Percentiles rank a stretch among this genome's conserved stretches.
These are phyloP conservation scores for Penicillium robsamsonii DNA, from an alignment of 495 filamentous ascomycete species.

Conservation along the genomic window DNA sequence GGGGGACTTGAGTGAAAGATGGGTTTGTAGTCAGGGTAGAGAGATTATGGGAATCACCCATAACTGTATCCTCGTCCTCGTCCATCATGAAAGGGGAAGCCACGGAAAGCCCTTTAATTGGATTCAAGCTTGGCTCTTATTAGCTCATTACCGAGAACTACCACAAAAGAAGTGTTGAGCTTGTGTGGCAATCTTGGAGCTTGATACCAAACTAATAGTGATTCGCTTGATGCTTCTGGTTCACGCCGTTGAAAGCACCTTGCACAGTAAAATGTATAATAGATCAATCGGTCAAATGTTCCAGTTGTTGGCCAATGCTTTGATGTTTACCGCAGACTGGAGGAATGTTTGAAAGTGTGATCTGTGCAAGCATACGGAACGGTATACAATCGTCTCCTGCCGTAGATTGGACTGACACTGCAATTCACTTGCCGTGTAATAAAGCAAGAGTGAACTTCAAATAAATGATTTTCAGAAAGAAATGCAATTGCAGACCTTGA, in stretches of 20 bases:
- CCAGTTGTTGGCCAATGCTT: neutral
- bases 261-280: neutral
- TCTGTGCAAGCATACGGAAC: neutral
- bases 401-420: neutral
- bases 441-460: neutral
- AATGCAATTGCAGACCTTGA: neutral
- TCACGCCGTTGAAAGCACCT: neutral
- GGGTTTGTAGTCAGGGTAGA: slow-evolving; percentile 21
- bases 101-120: slow-evolving; percentile 5
- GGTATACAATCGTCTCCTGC: slow-evolving; percentile 9
- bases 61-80: slow-evolving; percentile 42
- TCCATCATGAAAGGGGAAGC: slow-evolving; percentile 25
- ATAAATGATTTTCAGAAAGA: neutral
- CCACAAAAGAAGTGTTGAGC: neutral
- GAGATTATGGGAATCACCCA: slow-evolving; percentile 33
- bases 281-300: slow-evolving; percentile 1
- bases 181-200: neutral
- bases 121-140: slow-evolving; percentile 12
- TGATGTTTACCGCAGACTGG: neutral
- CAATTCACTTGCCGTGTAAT: neutral
- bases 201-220: neutral
- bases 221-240: neutral
- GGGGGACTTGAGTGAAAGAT: slow-evolving; percentile 14
- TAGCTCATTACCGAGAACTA: slow-evolving; percentile 21
- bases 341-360: neutral